Evolutionary conservation across 1,139 yeast genomes (phyloP).

Genomic region (Yamadazyma buinensis): DNA sequence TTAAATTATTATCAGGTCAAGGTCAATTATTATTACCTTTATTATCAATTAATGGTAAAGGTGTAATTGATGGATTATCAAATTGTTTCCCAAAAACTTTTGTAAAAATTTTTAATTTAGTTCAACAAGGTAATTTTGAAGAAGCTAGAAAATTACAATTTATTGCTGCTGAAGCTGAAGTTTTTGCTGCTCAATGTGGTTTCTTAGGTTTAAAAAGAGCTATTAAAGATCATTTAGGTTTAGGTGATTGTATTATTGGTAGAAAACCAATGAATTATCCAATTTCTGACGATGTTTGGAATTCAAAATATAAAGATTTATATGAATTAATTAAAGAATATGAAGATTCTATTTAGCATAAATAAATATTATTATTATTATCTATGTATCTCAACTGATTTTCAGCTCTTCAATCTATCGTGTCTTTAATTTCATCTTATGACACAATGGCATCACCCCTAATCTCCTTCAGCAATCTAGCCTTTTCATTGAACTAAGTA

Average conservation of each 20-base stretch:
- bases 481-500: too few species aligned
- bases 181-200: constrained; percentile 14
- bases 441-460: too few species aligned
- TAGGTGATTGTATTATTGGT: constrained; percentile 27
- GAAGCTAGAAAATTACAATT: constrained; percentile 15
- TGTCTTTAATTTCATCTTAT: too few species aligned
- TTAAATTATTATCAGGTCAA: constrained; percentile 16
- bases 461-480: too few species aligned
- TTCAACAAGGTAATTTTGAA: constrained; percentile 11
- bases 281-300: constrained; percentile 9
- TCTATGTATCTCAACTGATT: too few species aligned
- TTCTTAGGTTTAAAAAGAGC: constrained; percentile 21
- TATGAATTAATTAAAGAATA: not conserved
- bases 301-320: not conserved
- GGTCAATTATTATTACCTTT: constrained; percentile 19
- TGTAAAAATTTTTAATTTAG: constrained; percentile 13
- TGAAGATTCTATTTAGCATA: constrained; percentile 1
- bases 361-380: too few species aligned
- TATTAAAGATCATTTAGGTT: constrained; percentile 26
- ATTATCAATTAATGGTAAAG: constrained; percentile 15
- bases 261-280: constrained; percentile 26
- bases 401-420: too few species aligned
- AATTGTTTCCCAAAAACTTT: constrained; percentile 44
- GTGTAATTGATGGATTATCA: constrained; percentile 18
- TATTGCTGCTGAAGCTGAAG: constrained; percentile 16